These are phyloP conservation scores for Porphyrellus cyaneotinctus DNA, from an alignment of 768 basidiomycete species.

Conservation along the genomic window DNA sequence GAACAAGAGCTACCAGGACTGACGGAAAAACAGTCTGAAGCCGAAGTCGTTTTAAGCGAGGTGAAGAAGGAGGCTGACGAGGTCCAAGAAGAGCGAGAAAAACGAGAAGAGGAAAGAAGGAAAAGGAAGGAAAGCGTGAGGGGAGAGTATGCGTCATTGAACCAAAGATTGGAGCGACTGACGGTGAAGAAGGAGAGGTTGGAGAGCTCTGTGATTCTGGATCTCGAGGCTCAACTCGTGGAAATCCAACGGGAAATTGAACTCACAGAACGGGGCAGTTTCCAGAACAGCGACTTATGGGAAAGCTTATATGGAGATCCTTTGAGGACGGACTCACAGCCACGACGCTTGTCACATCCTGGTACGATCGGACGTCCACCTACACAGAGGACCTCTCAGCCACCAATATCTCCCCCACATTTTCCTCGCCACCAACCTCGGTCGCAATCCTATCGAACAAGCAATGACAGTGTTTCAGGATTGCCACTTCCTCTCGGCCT, in stretches of 20 bases:
- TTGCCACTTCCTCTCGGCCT: conserved; percentile 18
- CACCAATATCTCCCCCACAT: conserved; percentile 27
- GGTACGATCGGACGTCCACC: conserved; percentile 27
- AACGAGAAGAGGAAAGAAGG: conserved; percentile 46
- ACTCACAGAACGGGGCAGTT: conserved; percentile 26
- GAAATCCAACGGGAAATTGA: conserved; percentile 61
- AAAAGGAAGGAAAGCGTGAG: conserved; percentile 54
- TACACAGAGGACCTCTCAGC: conserved; percentile 12
- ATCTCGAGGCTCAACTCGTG: conserved; percentile 64
- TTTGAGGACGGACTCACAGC: conserved; percentile 19
- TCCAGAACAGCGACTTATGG: conserved; percentile 17
- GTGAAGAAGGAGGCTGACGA: conserved; percentile 45
- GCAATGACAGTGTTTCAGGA: conserved; percentile 12
- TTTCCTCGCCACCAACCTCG: conserved; percentile 26
- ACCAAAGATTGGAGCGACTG: conserved; percentile 65
- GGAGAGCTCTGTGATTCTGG: conserved; percentile 52
- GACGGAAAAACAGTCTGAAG: conserved; percentile 38
- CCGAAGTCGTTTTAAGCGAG: conserved; percentile 38
- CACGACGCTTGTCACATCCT: conserved; percentile 27
- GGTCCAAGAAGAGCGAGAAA: conserved; percentile 43
- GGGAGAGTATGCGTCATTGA: conserved; percentile 52
- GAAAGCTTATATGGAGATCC: conserved; percentile 13
- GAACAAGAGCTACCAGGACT: conserved; percentile 40
- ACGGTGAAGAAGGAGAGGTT: conserved; percentile 62
- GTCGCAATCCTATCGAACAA: conserved; percentile 24